A percentile compares a stretch with the other conserved stretches of the same genome.
These are phyloP conservation scores for Tephrocybe sp. DNA, from an alignment of 768 basidiomycete genomes.

Conservation along the genomic window DNA sequence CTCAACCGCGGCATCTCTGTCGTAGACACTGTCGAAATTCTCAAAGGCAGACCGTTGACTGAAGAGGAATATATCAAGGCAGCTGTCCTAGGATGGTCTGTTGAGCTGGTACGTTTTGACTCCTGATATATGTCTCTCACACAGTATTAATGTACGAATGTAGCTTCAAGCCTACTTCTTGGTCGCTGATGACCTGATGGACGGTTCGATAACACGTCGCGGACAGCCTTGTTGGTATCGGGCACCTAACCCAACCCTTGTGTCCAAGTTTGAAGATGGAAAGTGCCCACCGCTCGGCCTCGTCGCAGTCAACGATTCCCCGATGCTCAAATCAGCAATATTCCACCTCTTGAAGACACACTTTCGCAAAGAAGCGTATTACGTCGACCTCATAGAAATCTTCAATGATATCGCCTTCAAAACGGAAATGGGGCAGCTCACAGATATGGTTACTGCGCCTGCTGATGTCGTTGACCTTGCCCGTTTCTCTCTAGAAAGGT, in stretches of 20 bases:
- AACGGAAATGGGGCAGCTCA: constrained; percentile 94
- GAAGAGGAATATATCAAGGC: constrained; percentile 88
- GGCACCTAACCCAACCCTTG: constrained; percentile 11
- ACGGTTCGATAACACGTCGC: constrained; percentile 87
- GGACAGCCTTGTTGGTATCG: constrained; percentile 95
- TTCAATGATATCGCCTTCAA: constrained; percentile 89
- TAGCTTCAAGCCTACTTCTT: constrained; percentile 98
- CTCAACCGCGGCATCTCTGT: constrained; percentile 94
- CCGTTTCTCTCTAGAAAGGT: constrained; percentile 88
- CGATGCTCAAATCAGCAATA: constrained; percentile 94
- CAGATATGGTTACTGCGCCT: constrained; percentile 92
- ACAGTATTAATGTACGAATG: background rate
- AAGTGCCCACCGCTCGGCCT: constrained; percentile 52
- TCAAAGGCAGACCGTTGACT: constrained; percentile 64
- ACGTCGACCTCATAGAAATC: constrained; percentile 84
- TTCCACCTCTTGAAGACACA: constrained; percentile 86
- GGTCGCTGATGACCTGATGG: constrained; percentile 97
- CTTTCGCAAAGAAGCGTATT: constrained; percentile 77
- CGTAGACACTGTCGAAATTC: constrained; percentile 87
- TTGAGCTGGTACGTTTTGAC: constrained; percentile 71
- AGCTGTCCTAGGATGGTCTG: constrained; percentile 90
- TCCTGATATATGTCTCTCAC: too few species aligned
- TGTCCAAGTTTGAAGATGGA: background rate
- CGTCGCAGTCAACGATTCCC: constrained; percentile 92
- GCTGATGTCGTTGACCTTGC: constrained; percentile 81